Percentiles rank a stretch among this genome's conserved stretches.
These are phyloP conservation scores for Fibroporia radiculosa DNA, from an alignment of 768 basidiomycete species.

Conservation along the genomic window DNA sequence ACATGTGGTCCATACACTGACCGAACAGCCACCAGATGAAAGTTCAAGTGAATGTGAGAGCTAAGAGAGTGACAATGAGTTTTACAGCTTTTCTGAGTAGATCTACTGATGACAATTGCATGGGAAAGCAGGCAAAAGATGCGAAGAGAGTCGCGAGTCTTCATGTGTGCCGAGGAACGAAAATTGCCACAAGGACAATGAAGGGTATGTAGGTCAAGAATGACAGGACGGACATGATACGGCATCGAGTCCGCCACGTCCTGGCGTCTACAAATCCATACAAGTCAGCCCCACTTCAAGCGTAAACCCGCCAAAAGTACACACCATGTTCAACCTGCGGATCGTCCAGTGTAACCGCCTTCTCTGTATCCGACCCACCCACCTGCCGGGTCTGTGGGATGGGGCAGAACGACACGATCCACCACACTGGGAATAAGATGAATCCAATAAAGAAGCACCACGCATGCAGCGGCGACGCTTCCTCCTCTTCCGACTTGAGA, in stretches of 20 bases:
- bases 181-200: slow-evolving; percentile 65
- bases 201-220: slow-evolving; percentile 74
- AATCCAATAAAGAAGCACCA: slow-evolving; percentile 79
- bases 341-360: slow-evolving; percentile 67
- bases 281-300: slow-evolving; percentile 4
- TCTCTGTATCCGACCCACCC: slow-evolving; percentile 50
- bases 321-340: slow-evolving; percentile 73
- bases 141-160: not conserved
- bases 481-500: slow-evolving; percentile 45
- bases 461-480: slow-evolving; percentile 50
- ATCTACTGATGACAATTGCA: slow-evolving; percentile 1
- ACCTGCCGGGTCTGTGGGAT: slow-evolving; percentile 59
- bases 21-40: not conserved
- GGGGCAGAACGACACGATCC: slow-evolving; percentile 53
- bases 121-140: not conserved
- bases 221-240: slow-evolving; percentile 61
- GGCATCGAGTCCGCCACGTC: slow-evolving; percentile 70
- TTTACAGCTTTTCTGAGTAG: not conserved
- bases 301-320: slow-evolving; percentile 15
- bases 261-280: slow-evolving; percentile 45
- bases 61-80: slow-evolving; percentile 2
- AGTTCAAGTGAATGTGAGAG: slow-evolving; percentile 1
- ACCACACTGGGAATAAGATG: slow-evolving; percentile 47
- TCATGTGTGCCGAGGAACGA: slow-evolving; percentile 27
- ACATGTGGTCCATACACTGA: slow-evolving; percentile 13